Evolutionary conservation across 2,329 filamentous ascomycete genomes (phyloP).

Genomic region (Orbilia ellipsospora): DNA sequence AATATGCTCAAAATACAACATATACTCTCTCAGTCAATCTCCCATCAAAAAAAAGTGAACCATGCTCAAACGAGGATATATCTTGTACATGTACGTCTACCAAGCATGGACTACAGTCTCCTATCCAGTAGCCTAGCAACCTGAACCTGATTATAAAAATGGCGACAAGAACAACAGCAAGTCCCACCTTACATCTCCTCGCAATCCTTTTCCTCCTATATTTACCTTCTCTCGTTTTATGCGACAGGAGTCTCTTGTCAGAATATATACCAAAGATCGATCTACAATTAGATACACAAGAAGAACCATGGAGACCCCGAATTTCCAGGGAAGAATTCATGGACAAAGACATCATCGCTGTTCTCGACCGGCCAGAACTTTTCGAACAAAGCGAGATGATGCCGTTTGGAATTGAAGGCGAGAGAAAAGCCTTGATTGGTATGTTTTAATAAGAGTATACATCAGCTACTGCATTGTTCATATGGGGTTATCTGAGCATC

Average conservation of each 20-base stretch:
- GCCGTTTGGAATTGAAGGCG: constrained; percentile 1
- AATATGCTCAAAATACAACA: too few species aligned
- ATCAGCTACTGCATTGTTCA: background rate
- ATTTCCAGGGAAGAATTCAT: background rate
- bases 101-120: too few species aligned
- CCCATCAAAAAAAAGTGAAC: too few species aligned
- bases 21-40: too few species aligned
- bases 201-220: too few species aligned
- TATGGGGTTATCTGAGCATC: background rate
- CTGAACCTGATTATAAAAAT: too few species aligned
- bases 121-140: too few species aligned
- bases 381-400: background rate
- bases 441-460: background rate
- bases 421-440: constrained; percentile 7
- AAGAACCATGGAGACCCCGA: background rate
- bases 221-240: background rate
- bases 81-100: too few species aligned
- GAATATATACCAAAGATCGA: background rate
- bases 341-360: background rate
- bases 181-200: too few species aligned
- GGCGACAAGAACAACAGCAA: too few species aligned
- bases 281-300: background rate
- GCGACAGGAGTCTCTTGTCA: background rate
- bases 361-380: constrained; percentile 1
- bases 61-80: too few species aligned